These are phyloP conservation scores for Penicillium subrubescens DNA, from an alignment of 495 filamentous ascomycete species.

Conservation along the genomic window DNA sequence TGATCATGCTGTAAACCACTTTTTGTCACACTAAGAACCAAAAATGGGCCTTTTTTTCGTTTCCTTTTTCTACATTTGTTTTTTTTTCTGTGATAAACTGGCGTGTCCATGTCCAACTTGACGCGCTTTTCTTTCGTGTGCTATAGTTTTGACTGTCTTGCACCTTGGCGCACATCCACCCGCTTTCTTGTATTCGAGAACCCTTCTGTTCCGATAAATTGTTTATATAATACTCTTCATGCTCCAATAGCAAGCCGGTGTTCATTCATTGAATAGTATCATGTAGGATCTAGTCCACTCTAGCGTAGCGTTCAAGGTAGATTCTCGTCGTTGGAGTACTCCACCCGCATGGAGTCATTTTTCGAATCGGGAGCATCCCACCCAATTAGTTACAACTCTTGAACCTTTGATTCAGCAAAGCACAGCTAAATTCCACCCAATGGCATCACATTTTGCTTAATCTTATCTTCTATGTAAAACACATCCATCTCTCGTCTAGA, in stretches of 20 bases:
- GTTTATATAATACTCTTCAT: conserved; percentile 19
- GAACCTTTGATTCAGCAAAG: background rate
- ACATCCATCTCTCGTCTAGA: background rate
- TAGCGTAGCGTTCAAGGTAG: background rate
- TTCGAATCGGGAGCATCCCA: background rate
- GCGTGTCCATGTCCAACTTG: background rate
- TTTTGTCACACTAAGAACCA: background rate
- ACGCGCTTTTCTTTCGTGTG: conserved; percentile 7
- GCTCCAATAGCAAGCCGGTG: conserved; percentile 15
- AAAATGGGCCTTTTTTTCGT: conserved; percentile 2
- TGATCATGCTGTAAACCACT: conserved; percentile 70
- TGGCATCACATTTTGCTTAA: background rate
- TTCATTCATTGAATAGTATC: conserved; percentile 9
- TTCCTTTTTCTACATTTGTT: background rate
- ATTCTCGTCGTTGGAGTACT: background rate
- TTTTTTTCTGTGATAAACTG: conserved; percentile 5
- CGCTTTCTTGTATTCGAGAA: conserved; percentile 17
- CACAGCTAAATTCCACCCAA: background rate
- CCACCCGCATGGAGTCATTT: background rate
- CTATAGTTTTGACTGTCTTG: background rate
- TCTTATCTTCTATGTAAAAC: background rate
- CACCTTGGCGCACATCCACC: conserved; percentile 2
- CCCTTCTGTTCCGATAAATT: conserved; percentile 9
- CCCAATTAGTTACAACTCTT: background rate
- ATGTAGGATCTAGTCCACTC: background rate